Percentiles rank a stretch among this genome's conserved stretches.
Conservation (phyloP, 306 rosid genomes). For the Rubus idaeus region DNA sequence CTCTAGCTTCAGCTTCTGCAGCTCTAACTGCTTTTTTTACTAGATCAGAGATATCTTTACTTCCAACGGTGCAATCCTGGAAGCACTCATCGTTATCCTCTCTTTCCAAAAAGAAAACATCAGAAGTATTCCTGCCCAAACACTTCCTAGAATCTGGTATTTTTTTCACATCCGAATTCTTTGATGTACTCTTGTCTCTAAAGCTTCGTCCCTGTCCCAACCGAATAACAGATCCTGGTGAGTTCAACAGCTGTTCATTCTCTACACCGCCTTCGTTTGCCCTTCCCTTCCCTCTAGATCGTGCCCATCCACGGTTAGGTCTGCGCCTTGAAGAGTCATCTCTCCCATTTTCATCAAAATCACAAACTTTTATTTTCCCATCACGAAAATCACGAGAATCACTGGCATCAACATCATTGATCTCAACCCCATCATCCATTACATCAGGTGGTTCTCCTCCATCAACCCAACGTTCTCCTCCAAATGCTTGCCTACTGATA, state of each 20-base stretch:
- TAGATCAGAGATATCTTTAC: conserved; percentile 65
- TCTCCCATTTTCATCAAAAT: conserved; percentile 70
- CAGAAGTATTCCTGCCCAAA: conserved; percentile 41
- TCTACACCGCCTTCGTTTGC: conserved; percentile 65
- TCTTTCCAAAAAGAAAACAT: conserved; percentile 54
- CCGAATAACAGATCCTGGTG: conserved; percentile 75
- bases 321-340: conserved; percentile 83
- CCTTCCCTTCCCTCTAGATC: conserved; percentile 81
- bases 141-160: conserved; percentile 55
- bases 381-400: conserved; percentile 58
- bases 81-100: conserved; percentile 82
- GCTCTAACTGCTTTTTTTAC: conserved; percentile 85
- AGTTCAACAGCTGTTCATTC: conserved; percentile 58
- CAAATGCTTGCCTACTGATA: conserved; percentile 44
- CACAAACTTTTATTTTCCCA: conserved; percentile 66
- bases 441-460: conserved; percentile 59
- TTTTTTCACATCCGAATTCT: conserved; percentile 57
- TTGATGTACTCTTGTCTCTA: conserved; percentile 58
- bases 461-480: conserved; percentile 58
- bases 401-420: conserved; percentile 44
- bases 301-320: conserved; percentile 62
- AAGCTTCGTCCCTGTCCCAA: conserved; percentile 57
- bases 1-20: conserved; percentile 92
- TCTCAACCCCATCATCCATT: conserved; percentile 46
- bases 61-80: conserved; percentile 76